A percentile compares a stretch with the other conserved stretches of the same genome.
Conservation (phyloP, 2,329 filamentous ascomycete species). For the Sclerotinia minor region DNA sequence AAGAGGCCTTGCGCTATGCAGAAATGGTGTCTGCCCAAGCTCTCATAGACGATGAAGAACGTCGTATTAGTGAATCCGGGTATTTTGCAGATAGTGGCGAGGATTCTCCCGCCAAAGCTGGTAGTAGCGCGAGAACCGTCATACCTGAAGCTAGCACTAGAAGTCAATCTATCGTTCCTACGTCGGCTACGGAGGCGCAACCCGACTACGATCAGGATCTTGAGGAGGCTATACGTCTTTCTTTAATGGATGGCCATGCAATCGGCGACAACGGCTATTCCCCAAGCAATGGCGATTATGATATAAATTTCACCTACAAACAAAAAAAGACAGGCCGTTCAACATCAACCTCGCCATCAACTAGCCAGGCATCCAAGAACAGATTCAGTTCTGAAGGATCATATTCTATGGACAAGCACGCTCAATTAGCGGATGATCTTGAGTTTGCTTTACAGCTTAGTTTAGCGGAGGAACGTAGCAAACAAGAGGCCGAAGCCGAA, state of each 20-base stretch:
- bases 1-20: conserved; percentile 64
- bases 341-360: conserved; percentile 42
- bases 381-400: conserved; percentile 22
- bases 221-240: conserved; percentile 62
- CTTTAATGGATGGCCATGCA: conserved; percentile 57
- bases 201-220: conserved; percentile 59
- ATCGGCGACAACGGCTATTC: conserved; percentile 47
- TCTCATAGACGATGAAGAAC: conserved; percentile 57
- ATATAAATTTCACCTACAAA: conserved; percentile 54
- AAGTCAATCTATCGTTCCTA: conserved; percentile 40
- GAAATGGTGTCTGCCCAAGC: conserved; percentile 66
- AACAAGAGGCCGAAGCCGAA: conserved; percentile 21
- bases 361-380: conserved; percentile 40
- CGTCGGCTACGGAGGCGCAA: conserved; percentile 43
- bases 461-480: conserved; percentile 53
- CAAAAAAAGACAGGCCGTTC: conserved; percentile 47
- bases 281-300: conserved; percentile 51
- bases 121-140: conserved; percentile 46
- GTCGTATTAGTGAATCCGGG: conserved; percentile 53
- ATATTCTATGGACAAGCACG: not conserved
- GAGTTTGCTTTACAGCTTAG: conserved; percentile 62
- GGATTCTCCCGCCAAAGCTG: conserved; percentile 39
- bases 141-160: conserved; percentile 57
- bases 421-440: conserved; percentile 51
- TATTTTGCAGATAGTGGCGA: conserved; percentile 52